phyloP scores from a whole-genome alignment of 2,329 filamentous ascomycete genomes.

The Teratosphaeria gauchensis region DNA sequence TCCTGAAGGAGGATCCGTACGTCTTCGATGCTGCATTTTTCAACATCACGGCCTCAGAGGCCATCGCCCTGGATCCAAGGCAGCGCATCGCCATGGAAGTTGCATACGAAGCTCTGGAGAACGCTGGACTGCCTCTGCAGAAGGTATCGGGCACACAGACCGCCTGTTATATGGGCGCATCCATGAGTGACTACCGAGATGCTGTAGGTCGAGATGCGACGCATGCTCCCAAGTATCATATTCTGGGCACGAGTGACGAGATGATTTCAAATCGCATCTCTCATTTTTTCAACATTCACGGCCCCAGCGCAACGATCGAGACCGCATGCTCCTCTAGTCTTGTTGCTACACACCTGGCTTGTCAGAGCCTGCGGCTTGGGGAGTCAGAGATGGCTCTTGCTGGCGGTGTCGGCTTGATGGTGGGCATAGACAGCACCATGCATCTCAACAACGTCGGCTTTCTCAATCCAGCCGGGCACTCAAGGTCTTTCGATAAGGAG shows the following conservation, averaged over 20 bases:
- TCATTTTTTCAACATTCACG: not conserved
- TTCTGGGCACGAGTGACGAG: not conserved
- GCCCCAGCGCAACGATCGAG: not conserved
- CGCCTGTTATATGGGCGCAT: no score
- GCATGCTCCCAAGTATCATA: not conserved
- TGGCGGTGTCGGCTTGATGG: not conserved
- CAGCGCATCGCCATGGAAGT: no score
- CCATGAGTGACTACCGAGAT: no score
- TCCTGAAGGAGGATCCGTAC: no score
- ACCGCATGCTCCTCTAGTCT: not conserved
- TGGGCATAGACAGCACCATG: not conserved
- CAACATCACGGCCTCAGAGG: no score
- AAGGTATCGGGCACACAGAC: no score
- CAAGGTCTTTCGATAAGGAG: not conserved
- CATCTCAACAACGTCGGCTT: not conserved
- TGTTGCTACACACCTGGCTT: not conserved
- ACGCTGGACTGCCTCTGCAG: no score
- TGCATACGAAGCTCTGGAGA: no score
- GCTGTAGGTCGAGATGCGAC: no score
- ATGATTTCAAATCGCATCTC: not conserved
- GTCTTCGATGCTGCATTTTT: no score
- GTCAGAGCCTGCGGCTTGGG: not conserved
- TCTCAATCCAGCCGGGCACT: not conserved
- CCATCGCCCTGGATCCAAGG: no score
- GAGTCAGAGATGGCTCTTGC: not conserved